phyloP scores from a whole-genome alignment of 2,329 filamentous ascomycete genomes.

The Conoideocrella luteorostrata region DNA sequence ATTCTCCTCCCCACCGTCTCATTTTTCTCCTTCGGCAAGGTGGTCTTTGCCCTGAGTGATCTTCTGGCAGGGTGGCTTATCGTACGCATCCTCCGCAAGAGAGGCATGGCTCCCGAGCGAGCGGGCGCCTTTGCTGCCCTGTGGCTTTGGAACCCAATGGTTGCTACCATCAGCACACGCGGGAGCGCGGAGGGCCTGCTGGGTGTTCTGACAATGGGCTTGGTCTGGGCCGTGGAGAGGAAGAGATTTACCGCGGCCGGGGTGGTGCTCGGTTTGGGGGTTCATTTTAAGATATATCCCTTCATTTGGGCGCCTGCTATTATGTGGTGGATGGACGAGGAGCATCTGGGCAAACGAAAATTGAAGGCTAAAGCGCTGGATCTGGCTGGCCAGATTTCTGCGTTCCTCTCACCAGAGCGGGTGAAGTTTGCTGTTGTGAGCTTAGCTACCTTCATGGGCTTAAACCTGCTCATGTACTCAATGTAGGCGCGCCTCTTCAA shows the following conservation, averaged over 20 bases:
- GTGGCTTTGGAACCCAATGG: slow-evolving; percentile 97
- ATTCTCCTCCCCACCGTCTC: slow-evolving; percentile 74
- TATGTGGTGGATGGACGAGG: slow-evolving; percentile 70
- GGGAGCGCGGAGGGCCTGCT: slow-evolving; percentile 90
- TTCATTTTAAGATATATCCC: slow-evolving; percentile 98
- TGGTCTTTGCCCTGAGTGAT: slow-evolving; percentile 78
- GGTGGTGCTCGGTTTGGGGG: slow-evolving; percentile 68
- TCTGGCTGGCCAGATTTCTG: slow-evolving; percentile 16
- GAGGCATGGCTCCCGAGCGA: slow-evolving; percentile 39
- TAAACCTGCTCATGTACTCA: slow-evolving; percentile 75
- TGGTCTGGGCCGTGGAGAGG: slow-evolving; percentile 75
- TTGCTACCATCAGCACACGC: slow-evolving; percentile 90
- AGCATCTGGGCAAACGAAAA: slow-evolving; percentile 28
- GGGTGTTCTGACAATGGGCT: slow-evolving; percentile 72
- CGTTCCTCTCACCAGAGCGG: slow-evolving; percentile 49
- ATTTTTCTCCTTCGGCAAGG: slow-evolving; percentile 81
- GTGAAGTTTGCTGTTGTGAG: slow-evolving; percentile 57
- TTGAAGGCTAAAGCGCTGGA: slow-evolving; percentile 10
- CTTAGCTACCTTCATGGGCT: slow-evolving; percentile 61
- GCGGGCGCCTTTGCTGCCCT: slow-evolving; percentile 76
- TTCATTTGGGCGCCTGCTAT: slow-evolving; percentile 88
- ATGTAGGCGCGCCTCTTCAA: slow-evolving; percentile 38
- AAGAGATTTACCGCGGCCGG: slow-evolving; percentile 61
- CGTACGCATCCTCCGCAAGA: slow-evolving; percentile 30
- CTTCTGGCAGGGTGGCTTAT: slow-evolving; percentile 79